These are phyloP conservation scores for Nepenthes mirabilis DNA, from an alignment of 148 eudicot species.

Conservation along the genomic window DNA sequence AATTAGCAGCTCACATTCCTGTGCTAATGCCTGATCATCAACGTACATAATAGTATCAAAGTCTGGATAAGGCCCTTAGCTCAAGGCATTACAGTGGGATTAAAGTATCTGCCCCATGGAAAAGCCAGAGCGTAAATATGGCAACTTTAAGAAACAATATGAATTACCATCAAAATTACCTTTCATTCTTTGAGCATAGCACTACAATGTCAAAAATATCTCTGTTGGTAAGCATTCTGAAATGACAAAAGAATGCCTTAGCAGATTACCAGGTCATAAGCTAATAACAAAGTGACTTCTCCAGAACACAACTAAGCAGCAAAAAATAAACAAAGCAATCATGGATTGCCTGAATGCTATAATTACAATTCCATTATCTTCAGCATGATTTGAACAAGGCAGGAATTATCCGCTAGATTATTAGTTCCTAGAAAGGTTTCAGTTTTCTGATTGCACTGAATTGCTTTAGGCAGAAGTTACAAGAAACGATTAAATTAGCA, in stretches of 20 bases:
- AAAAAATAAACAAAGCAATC: not conserved
- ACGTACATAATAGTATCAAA: not conserved
- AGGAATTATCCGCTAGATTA: not conserved
- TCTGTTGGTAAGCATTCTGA: constrained; percentile 62
- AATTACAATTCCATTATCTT: not conserved
- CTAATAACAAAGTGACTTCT: not conserved
- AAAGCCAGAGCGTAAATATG: not conserved
- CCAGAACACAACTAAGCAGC: not conserved
- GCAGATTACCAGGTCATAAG: not conserved
- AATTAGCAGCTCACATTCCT: not conserved
- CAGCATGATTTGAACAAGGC: not conserved
- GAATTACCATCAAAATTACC: constrained; percentile 19
- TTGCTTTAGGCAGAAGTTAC: too few relatives aligned
- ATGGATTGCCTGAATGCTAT: not conserved
- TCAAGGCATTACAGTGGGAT: too few relatives aligned
- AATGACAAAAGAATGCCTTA: constrained; percentile 1
- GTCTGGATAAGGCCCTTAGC: too few relatives aligned
- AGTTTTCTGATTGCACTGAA: not conserved
- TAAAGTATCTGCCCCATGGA: too few relatives aligned
- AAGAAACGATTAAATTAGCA: not conserved
- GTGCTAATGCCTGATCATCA: not conserved
- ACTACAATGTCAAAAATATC: constrained; percentile 79
- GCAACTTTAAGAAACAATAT: not conserved
- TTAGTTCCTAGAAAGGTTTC: not conserved
- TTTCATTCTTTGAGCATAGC: constrained; percentile 57